Evolutionary conservation across 108 stramenopile genomes (phyloP).

Genomic region (Bacterosira constricta): DNA sequence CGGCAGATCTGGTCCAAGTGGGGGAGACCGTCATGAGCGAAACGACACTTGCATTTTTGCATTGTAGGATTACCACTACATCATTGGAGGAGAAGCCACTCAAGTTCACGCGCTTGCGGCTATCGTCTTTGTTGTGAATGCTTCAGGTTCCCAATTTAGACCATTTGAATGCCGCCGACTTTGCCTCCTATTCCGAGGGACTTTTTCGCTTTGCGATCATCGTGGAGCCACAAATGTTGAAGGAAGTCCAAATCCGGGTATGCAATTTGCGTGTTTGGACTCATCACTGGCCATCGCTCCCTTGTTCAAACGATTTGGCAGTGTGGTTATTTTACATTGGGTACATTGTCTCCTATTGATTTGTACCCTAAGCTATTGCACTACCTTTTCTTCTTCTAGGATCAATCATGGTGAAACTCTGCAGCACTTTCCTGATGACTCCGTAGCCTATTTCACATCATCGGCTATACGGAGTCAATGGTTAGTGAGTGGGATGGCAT

Average conservation of each 20-base stretch:
- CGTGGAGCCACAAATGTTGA: slow-evolving; percentile 96
- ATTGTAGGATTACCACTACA: slow-evolving; percentile 91
- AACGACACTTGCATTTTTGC: slow-evolving; percentile 92
- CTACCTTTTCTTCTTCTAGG: slow-evolving; percentile 40
- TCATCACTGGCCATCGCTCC: slow-evolving; percentile 97
- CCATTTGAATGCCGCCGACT: slow-evolving; percentile 93
- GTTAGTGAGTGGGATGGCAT: slow-evolving; percentile 93
- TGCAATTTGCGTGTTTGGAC: slow-evolving; percentile 95
- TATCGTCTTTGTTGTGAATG: slow-evolving; percentile 89
- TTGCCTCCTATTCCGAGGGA: slow-evolving; percentile 95
- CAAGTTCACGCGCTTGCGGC: slow-evolving; percentile 91
- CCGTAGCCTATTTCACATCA: slow-evolving; percentile 97
- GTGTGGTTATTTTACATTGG: slow-evolving; percentile 96
- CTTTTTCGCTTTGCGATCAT: slow-evolving; percentile 91
- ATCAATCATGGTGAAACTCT: slow-evolving; percentile 89
- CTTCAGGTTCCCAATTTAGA: slow-evolving; percentile 85
- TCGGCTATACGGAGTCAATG: slow-evolving; percentile 96
- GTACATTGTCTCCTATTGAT: slow-evolving; percentile 97
- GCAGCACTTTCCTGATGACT: slow-evolving; percentile 90
- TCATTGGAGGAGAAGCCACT: slow-evolving; percentile 94
- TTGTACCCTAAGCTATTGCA: slow-evolving; percentile 97
- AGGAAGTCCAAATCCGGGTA: slow-evolving; percentile 78
- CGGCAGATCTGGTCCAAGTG: slow-evolving; percentile 78
- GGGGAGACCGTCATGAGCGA: slow-evolving; percentile 88
- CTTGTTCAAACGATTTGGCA: slow-evolving; percentile 95